phyloP scores from a whole-genome alignment of 371 early-diverging fungal genomes.

The Mucor sp. region DNA sequence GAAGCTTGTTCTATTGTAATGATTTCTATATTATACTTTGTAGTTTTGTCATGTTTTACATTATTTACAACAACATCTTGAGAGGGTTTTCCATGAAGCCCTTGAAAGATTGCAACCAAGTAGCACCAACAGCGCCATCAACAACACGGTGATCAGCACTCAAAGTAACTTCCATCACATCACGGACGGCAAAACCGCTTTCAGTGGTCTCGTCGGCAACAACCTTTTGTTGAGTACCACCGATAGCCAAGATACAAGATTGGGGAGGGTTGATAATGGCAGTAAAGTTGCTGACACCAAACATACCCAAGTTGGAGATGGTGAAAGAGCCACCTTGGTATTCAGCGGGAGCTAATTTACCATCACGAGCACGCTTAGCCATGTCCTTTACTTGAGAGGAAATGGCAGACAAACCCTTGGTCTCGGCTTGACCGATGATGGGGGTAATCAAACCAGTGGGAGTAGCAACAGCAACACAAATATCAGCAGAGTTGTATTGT shows the following conservation, averaged over 20 bases:
- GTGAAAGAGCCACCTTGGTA: conserved; percentile 97
- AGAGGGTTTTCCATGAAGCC: conserved; percentile 96
- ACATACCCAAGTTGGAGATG: conserved; percentile 99
- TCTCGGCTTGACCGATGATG: conserved; percentile 84
- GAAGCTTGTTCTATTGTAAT: background rate
- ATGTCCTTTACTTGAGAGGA: conserved; percentile 86
- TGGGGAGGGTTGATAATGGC: conserved; percentile 99
- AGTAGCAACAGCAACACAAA: conserved; percentile 95
- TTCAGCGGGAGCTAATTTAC: conserved; percentile 93
- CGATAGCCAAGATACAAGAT: conserved; percentile 93
- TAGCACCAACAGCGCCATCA: conserved; percentile 95
- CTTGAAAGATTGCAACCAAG: conserved; percentile 92
- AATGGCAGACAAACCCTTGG: conserved; percentile 86
- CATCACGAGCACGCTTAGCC: conserved; percentile 84
- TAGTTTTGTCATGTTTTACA: background rate
- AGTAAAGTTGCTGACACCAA: conserved; percentile 90
- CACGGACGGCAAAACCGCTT: conserved; percentile 63
- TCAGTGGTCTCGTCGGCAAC: conserved; percentile 72
- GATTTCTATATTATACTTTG: background rate
- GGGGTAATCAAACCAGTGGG: conserved; percentile 96
- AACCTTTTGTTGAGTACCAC: conserved; percentile 81
- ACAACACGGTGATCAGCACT: conserved; percentile 97
- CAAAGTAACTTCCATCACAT: conserved; percentile 87
- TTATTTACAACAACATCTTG: conserved; percentile 86
- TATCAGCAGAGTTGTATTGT: conserved; percentile 91